Evolutionary conservation across 345 rosid species (phyloP).

Genomic region (Hibiscus syriacus): DNA sequence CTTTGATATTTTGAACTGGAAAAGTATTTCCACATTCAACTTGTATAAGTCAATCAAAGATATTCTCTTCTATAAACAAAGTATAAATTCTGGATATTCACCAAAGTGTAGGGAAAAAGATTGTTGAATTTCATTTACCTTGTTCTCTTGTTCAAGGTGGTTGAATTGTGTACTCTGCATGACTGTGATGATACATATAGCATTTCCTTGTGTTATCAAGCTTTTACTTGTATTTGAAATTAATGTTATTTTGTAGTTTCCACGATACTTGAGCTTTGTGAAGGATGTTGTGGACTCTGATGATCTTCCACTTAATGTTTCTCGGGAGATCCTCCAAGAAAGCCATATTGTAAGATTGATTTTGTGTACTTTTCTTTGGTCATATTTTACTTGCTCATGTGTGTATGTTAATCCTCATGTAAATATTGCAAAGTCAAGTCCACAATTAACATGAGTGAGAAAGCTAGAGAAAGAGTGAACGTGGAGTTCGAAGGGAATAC

Average conservation of each 20-base stretch:
- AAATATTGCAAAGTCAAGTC: too few relatives aligned
- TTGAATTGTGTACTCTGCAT: background rate
- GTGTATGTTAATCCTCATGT: background rate
- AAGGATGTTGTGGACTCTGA: slow-evolving; percentile 94
- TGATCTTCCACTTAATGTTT: slow-evolving; percentile 96
- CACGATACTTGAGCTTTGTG: slow-evolving; percentile 93
- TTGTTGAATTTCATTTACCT: background rate
- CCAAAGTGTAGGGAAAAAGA: background rate
- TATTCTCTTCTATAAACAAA: too few relatives aligned
- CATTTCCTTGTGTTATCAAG: background rate
- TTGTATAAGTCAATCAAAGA: background rate
- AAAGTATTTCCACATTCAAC: background rate
- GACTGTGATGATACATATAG: background rate
- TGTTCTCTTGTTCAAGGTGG: background rate
- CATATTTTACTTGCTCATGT: background rate
- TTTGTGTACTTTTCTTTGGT: background rate
- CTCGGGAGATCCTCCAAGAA: slow-evolving; percentile 96
- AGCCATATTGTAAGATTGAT: slow-evolving; percentile 57
- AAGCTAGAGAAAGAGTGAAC: too few relatives aligned
- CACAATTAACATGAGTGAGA: too few relatives aligned
- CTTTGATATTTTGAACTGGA: background rate
- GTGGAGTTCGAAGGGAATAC: too few relatives aligned
- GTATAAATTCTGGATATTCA: background rate
- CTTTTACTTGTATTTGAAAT: background rate
- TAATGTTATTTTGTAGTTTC: slow-evolving; percentile 51